Percentiles rank a stretch among this genome's conserved stretches.
phyloP scores from a whole-genome alignment of 805 yeast genomes.

The Candida railenensis region DNA sequence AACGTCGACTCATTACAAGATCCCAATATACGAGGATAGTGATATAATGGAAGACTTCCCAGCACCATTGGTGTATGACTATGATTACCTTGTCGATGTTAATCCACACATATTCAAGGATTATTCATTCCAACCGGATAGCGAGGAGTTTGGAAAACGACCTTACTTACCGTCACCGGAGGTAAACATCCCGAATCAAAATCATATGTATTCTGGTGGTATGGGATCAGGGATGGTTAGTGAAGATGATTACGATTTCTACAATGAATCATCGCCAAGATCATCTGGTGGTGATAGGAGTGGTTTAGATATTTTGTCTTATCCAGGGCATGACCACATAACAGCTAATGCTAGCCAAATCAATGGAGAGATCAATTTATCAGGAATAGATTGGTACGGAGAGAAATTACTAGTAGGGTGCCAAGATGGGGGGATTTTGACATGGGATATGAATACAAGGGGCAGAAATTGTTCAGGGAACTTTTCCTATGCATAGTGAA shows the following conservation, averaged over 20 bases:
- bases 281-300: not conserved
- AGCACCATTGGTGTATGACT: constrained; percentile 43
- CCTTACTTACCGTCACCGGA: constrained; percentile 16
- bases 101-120: constrained; percentile 39
- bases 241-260: constrained; percentile 2
- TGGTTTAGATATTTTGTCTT: not conserved
- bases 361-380: constrained; percentile 44
- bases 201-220: not conserved
- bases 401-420: constrained; percentile 37
- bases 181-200: constrained; percentile 17
- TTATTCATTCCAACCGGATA: constrained; percentile 28
- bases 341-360: constrained; percentile 25
- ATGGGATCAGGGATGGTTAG: not conserved
- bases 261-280: constrained; percentile 1
- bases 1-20: constrained; percentile 6
- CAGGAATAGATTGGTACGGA: constrained; percentile 38
- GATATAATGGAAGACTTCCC: constrained; percentile 15
- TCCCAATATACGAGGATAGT: constrained; percentile 11
- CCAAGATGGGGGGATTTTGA: constrained; percentile 39
- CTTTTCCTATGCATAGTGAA: constrained; percentile 27
- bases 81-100: constrained; percentile 32
- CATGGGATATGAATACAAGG: constrained; percentile 39
- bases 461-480: constrained; percentile 41
- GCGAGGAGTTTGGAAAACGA: not conserved
- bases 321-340: not conserved